A percentile compares a stretch with the other conserved stretches of the same genome.
Conservation (phyloP, 2,329 filamentous ascomycete genomes). For the Colletotrichum costaricense region DNA sequence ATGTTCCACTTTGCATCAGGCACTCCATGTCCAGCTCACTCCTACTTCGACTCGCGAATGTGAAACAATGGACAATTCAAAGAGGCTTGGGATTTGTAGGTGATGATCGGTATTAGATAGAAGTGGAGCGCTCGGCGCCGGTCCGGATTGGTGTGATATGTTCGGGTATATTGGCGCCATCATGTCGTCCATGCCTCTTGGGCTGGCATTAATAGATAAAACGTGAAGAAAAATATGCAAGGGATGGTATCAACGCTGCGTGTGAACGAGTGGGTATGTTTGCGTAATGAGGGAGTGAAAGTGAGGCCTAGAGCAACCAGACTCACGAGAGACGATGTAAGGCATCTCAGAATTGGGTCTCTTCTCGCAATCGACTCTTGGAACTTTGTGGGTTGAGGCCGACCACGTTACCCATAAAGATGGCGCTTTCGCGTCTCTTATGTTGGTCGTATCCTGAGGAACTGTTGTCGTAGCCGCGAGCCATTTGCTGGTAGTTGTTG, state of each 20-base stretch:
- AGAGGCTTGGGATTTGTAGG: neutral
- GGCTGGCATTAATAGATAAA: slow-evolving; percentile 19
- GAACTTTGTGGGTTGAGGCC: slow-evolving; percentile 62
- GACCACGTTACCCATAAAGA: slow-evolving; percentile 65
- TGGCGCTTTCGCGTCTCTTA: slow-evolving; percentile 69
- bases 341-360: slow-evolving; percentile 58
- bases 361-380: slow-evolving; percentile 65
- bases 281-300: slow-evolving; percentile 36
- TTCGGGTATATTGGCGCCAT: slow-evolving; percentile 35
- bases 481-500: slow-evolving; percentile 34
- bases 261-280: slow-evolving; percentile 47
- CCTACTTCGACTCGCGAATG: neutral
- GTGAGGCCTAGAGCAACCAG: slow-evolving; percentile 18
- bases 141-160: slow-evolving; percentile 36
- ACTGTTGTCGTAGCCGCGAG: slow-evolving; percentile 48
- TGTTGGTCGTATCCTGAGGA: slow-evolving; percentile 51
- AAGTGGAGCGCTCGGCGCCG: slow-evolving; percentile 37
- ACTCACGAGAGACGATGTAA: slow-evolving; percentile 31
- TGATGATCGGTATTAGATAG: slow-evolving; percentile 29
- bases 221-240: slow-evolving; percentile 28
- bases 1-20: slow-evolving; percentile 7
- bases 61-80: neutral
- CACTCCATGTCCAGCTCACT: neutral
- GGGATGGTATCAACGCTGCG: slow-evolving; percentile 36
- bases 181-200: slow-evolving; percentile 17